phyloP scores from a whole-genome alignment of 345 rosid species.

The Crucihimalaya himalaica region DNA sequence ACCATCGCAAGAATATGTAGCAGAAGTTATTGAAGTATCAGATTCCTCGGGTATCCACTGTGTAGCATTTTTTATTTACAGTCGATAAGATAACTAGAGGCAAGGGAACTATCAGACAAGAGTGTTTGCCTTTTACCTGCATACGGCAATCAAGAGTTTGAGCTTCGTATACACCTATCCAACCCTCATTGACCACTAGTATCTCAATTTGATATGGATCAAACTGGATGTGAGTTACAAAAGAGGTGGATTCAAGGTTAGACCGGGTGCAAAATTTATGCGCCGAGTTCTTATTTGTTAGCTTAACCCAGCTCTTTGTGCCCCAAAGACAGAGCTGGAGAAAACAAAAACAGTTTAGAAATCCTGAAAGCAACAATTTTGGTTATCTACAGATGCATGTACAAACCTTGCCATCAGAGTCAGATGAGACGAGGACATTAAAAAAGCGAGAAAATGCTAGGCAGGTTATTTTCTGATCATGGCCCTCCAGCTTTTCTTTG shows the following conservation, averaged over 20 bases:
- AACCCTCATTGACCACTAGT: constrained; percentile 23
- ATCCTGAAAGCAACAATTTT: constrained; percentile 2
- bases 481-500: constrained; percentile 36
- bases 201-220: constrained; percentile 40
- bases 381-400: background rate
- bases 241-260: constrained; percentile 15
- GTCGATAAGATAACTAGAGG: constrained; percentile 3
- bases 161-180: constrained; percentile 23
- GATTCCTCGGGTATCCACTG: constrained; percentile 40
- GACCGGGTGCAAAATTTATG: constrained; percentile 1
- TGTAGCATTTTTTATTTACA: background rate
- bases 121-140: constrained; percentile 37
- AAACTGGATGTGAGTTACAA: constrained; percentile 32
- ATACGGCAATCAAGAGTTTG: constrained; percentile 22
- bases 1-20: constrained; percentile 36
- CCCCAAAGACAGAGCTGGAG: constrained; percentile 40
- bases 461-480: constrained; percentile 36
- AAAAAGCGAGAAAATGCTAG: constrained; percentile 36
- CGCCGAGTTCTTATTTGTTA: background rate
- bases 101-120: constrained; percentile 2
- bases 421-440: constrained; percentile 35
- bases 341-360: constrained; percentile 10
- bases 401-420: constrained; percentile 40
- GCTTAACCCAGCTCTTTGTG: constrained; percentile 29
- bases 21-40: constrained; percentile 24